Conservation (phyloP, 306 rosid genomes). For the Delonix regia region DNA sequence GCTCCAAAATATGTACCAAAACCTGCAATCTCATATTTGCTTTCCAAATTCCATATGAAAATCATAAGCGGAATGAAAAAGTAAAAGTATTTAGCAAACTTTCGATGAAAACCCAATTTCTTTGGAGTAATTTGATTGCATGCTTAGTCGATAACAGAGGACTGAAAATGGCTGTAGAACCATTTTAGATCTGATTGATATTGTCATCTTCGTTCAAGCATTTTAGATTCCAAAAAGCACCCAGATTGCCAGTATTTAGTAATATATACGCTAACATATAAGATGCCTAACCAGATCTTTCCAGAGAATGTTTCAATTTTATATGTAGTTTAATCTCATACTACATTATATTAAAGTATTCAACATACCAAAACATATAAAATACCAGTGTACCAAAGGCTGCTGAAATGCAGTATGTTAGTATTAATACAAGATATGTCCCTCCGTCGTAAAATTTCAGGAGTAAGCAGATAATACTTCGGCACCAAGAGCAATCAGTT, state of each 20-base stretch:
- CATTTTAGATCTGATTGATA: neutral
- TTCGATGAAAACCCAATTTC: neutral
- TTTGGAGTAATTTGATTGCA: neutral
- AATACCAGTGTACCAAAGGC: neutral
- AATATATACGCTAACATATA: no score
- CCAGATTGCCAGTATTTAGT: neutral
- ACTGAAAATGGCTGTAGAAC: neutral
- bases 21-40: neutral
- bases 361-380: neutral
- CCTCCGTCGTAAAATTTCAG: neutral
- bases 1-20: neutral
- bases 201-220: neutral
- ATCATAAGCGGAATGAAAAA: neutral
- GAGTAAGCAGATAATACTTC: neutral
- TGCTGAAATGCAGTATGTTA: neutral
- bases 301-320: neutral
- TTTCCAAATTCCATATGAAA: neutral
- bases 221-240: neutral
- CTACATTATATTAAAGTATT: neutral
- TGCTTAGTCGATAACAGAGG: neutral
- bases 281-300: neutral
- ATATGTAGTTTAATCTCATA: no score
- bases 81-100: neutral
- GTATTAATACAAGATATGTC: neutral
- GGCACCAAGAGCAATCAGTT: slow-evolving; percentile 32